Conservation (phyloP, 192 early-diverging fungal species). For the Geranomyces michiganensis region DNA sequence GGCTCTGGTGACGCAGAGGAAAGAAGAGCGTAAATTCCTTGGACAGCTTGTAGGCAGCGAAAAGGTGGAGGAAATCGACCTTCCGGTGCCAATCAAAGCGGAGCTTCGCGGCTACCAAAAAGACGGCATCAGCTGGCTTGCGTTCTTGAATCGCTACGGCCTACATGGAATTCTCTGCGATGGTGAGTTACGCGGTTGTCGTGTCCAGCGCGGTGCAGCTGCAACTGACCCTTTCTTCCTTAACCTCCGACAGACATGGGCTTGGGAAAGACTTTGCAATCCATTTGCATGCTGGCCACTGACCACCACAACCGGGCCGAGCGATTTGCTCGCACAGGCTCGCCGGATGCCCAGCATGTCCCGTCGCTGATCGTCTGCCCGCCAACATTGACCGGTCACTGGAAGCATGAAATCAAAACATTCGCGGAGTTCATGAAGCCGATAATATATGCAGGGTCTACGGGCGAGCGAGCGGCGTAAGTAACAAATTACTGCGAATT, state of each 20-base stretch:
- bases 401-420: constrained; percentile 89
- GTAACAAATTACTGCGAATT: constrained; percentile 8
- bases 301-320: constrained; percentile 78
- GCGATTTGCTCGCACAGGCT: constrained; percentile 53
- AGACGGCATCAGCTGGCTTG: constrained; percentile 98
- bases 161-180: constrained; percentile 98
- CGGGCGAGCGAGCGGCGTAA: constrained; percentile 71
- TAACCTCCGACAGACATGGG: constrained; percentile 81
- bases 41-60: constrained; percentile 89
- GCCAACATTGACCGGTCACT: constrained; percentile 92
- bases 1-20: constrained; percentile 77
- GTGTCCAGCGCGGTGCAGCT: background rate
- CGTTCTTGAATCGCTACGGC: constrained; percentile 95
- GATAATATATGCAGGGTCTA: constrained; percentile 83
- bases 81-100: constrained; percentile 91
- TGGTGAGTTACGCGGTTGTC: too few relatives aligned
- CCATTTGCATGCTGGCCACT: constrained; percentile 91
- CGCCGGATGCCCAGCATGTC: constrained; percentile 68
- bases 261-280: constrained; percentile 95
- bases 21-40: constrained; percentile 91
- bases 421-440: constrained; percentile 79
- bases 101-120: constrained; percentile 95
- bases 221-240: background rate
- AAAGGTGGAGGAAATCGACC: constrained; percentile 81
- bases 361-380: constrained; percentile 96